Evolutionary conservation across 306 rosid species (phyloP).

Genomic region (Pachyrhizus erosus): DNA sequence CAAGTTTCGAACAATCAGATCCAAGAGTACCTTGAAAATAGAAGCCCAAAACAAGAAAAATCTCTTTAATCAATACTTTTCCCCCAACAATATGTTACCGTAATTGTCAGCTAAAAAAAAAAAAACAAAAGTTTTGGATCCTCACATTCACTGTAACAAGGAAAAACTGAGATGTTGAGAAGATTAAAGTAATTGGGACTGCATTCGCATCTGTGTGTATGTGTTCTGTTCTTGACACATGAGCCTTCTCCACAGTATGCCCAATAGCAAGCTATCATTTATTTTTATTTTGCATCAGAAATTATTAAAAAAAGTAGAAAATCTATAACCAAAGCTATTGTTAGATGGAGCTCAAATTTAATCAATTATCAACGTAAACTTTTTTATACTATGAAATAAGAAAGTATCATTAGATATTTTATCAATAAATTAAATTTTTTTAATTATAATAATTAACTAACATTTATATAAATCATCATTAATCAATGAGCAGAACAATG

Average conservation of each 20-base stretch:
- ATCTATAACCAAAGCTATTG: not conserved
- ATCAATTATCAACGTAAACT: not conserved
- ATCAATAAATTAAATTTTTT: not conserved
- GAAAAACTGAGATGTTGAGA: conserved; percentile 63
- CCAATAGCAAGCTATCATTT: conserved; percentile 75
- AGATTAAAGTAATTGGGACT: conserved; percentile 58
- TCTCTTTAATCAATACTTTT: not conserved
- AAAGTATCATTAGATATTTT: not conserved
- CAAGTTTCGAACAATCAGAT: conserved; percentile 75
- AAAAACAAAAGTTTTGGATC: not conserved
- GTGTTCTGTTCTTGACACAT: conserved; percentile 54
- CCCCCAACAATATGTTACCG: not conserved
- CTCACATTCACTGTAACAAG: conserved; percentile 85
- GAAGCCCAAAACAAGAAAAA: not conserved
- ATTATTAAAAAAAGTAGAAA: not conserved
- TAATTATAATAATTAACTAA: not conserved
- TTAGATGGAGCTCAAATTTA: not conserved
- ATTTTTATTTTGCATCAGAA: conserved; percentile 8
- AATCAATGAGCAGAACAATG: not conserved
- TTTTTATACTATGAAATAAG: not conserved
- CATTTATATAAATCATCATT: not conserved
- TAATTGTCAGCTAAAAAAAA: not conserved
- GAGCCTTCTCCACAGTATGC: conserved; percentile 79
- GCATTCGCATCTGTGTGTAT: conserved; percentile 63
- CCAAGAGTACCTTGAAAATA: conserved; percentile 70